Conservation (phyloP, 1,284 basidiomycete genomes). For the Malassezia cuniculi region DNA sequence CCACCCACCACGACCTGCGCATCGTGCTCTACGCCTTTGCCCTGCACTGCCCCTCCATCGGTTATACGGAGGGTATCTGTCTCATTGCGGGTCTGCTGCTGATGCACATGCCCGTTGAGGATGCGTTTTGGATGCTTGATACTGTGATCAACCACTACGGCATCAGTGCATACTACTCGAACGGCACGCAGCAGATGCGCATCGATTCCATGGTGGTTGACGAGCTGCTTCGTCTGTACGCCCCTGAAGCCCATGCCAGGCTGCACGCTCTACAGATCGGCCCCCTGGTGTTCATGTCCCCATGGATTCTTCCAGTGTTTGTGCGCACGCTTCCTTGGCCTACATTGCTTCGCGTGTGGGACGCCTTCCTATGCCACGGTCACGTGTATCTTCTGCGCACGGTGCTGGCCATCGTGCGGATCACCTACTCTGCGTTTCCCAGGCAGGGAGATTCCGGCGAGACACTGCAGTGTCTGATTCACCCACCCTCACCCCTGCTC, state of each 20-base stretch:
- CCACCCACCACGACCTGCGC: conserved; percentile 34
- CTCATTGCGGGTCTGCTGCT: conserved; percentile 65
- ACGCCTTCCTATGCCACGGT: conserved; percentile 64
- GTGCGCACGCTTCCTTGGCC: conserved; percentile 63
- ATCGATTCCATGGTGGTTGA: conserved; percentile 67
- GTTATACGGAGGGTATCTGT: conserved; percentile 54
- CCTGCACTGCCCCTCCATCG: conserved; percentile 46
- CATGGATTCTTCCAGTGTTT: conserved; percentile 52
- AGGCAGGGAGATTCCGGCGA: conserved; percentile 50
- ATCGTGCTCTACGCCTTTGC: conserved; percentile 41
- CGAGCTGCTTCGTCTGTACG: conserved; percentile 58
- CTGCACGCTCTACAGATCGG: conserved; percentile 30
- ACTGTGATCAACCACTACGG: conserved; percentile 60
- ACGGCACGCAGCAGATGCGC: conserved; percentile 60
- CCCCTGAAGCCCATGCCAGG: conserved; percentile 48
- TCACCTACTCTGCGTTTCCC: conserved; percentile 48
- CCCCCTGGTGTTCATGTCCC: conserved; percentile 36
- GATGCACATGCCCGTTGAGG: conserved; percentile 70
- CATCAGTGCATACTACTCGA: conserved; percentile 55
- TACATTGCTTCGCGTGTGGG: conserved; percentile 68
- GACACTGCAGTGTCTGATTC: conserved; percentile 51
- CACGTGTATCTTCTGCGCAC: conserved; percentile 67
- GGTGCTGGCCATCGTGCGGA: conserved; percentile 60
- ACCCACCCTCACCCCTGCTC: conserved; percentile 48
- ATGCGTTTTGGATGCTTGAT: conserved; percentile 65